A percentile compares a stretch with the other conserved stretches of the same genome.
Evolutionary conservation across 2,329 filamentous ascomycete genomes (phyloP).

Genomic region (Colletotrichum incanum): DNA sequence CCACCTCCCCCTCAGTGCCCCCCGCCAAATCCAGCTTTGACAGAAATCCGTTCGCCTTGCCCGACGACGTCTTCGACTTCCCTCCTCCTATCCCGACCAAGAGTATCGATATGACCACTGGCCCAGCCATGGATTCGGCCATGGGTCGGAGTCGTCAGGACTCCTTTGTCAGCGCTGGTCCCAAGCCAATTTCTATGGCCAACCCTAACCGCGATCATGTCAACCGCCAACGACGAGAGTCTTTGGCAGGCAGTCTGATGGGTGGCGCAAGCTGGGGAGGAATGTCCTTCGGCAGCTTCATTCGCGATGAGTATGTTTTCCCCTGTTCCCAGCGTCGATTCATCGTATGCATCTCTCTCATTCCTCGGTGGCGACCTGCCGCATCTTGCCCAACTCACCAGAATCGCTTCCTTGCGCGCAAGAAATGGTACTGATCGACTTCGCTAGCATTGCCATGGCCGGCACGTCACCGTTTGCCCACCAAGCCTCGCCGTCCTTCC

Average conservation of each 20-base stretch:
- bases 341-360: slow-evolving; percentile 3
- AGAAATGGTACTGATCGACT: slow-evolving; percentile 12
- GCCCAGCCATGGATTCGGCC: slow-evolving; percentile 71
- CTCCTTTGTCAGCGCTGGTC: slow-evolving; percentile 76
- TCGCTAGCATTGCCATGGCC: slow-evolving; percentile 88
- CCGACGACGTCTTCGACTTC: slow-evolving; percentile 49
- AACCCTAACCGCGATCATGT: slow-evolving; percentile 74
- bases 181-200: slow-evolving; percentile 78
- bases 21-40: slow-evolving; percentile 47
- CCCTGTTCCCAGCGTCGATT: slow-evolving; percentile 44
- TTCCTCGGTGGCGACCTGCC: slow-evolving; percentile 8
- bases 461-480: slow-evolving; percentile 94
- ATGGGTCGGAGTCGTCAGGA: slow-evolving; percentile 74
- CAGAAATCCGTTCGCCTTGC: slow-evolving; percentile 47
- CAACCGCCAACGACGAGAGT: slow-evolving; percentile 73
- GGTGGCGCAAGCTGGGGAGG: slow-evolving; percentile 98
- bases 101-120: slow-evolving; percentile 70
- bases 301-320: slow-evolving; percentile 91
- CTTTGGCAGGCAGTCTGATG: slow-evolving; percentile 75
- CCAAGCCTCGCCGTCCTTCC: slow-evolving; percentile 89
- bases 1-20: slow-evolving; percentile 46
- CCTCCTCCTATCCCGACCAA: slow-evolving; percentile 46
- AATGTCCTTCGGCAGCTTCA: slow-evolving; percentile 95
- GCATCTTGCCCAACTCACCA: slow-evolving; percentile 8
- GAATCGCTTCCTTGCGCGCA: background rate